These are phyloP conservation scores for Lantana camara DNA, from an alignment of 257 asterid genomes.

Conservation along the genomic window DNA sequence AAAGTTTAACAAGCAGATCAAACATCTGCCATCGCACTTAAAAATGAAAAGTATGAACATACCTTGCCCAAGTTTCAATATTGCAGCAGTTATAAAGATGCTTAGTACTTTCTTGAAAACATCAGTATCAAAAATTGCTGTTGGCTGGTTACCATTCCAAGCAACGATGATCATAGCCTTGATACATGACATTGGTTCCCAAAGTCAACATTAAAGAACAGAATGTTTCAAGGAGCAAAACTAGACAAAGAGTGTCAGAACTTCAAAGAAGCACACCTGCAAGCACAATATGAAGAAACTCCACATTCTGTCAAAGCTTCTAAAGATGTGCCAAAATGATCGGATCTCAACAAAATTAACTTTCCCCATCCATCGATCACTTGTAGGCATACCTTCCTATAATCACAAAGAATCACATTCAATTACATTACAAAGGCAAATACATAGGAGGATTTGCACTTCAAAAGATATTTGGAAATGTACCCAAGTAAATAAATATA, in stretches of 20 bases:
- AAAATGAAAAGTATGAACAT: constrained; percentile 26
- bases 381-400: constrained; percentile 63
- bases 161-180: constrained; percentile 98
- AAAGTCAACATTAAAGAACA: constrained; percentile 31
- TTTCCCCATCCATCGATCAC: constrained; percentile 95
- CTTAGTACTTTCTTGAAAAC: constrained; percentile 92
- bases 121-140: constrained; percentile 52
- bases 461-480: constrained; percentile 18
- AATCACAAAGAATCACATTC: constrained; percentile 23
- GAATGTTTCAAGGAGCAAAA: constrained; percentile 11
- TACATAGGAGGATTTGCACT: constrained; percentile 13
- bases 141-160: constrained; percentile 82
- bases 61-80: constrained; percentile 98
- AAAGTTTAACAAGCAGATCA: constrained; percentile 13
- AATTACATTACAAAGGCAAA: constrained; percentile 15
- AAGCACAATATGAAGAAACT: constrained; percentile 94
- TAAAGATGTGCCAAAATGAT: constrained; percentile 90
- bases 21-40: constrained; percentile 2
- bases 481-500: neutral
- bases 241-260: constrained; percentile 16
- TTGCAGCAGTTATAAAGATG: constrained; percentile 94
- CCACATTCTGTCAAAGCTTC: constrained; percentile 99
- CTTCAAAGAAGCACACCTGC: constrained; percentile 61
- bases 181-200: constrained; percentile 30
- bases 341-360: constrained; percentile 98